phyloP scores from a whole-genome alignment of 2,329 filamentous ascomycete genomes.

The Periconia digitata region DNA sequence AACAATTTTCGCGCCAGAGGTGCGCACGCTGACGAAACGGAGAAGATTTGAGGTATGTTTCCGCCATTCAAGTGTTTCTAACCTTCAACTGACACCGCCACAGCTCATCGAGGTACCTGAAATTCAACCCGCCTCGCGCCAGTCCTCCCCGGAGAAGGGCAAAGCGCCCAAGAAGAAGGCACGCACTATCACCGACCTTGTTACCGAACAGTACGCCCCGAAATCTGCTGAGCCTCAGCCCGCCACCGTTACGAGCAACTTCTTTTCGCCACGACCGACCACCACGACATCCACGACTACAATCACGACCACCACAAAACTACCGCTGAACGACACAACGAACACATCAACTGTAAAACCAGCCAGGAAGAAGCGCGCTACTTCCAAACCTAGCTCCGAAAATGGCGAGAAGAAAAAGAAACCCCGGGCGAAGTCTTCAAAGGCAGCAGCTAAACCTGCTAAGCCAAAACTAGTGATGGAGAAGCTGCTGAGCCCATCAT shows the following conservation, averaged over 20 bases:
- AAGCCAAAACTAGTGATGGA: constrained; percentile 31
- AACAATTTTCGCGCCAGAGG: constrained; percentile 6
- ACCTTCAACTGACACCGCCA: constrained; percentile 5
- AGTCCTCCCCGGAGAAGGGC: constrained; percentile 32
- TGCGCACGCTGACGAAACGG: constrained; percentile 22
- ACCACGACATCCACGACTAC: no score
- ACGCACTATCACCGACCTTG: constrained; percentile 43
- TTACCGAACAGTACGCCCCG: constrained; percentile 36
- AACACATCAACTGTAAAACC: constrained; percentile 16
- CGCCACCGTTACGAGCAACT: constrained; percentile 14
- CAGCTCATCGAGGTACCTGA: constrained; percentile 30
- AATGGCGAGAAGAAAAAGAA: constrained; percentile 2
- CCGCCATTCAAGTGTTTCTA: constrained; percentile 15
- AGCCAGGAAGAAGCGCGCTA: constrained; percentile 22
- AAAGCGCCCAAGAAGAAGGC: constrained; percentile 43
- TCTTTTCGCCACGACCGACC: constrained; percentile 26
- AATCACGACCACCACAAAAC: constrained; percentile 9
- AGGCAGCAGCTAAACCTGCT: constrained; percentile 25
- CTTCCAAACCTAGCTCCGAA: constrained; percentile 20
- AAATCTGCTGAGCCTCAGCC: constrained; percentile 10
- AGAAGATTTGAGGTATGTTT: constrained; percentile 36
- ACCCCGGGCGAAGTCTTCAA: constrained; percentile 22
- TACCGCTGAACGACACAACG: constrained; percentile 29
- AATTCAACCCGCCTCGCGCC: constrained; percentile 21
- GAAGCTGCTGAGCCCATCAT: constrained; percentile 42